A percentile compares a stretch with the other conserved stretches of the same genome.
Evolutionary conservation across 139 green algal species (phyloP).

Genomic region (Marvania coccoides): DNA sequence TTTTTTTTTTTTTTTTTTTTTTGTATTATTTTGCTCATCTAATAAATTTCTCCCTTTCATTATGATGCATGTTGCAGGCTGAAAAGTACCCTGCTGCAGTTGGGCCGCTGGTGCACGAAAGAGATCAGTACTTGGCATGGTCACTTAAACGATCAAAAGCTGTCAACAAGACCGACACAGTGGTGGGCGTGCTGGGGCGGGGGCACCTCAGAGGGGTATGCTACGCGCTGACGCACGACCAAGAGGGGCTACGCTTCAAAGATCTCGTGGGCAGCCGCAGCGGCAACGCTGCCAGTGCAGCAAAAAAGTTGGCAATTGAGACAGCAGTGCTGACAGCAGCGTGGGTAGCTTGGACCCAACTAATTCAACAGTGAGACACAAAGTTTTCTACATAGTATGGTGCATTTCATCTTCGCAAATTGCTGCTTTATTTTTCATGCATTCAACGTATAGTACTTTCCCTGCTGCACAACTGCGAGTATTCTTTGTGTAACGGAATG

Average conservation of each 20-base stretch:
- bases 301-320: background rate
- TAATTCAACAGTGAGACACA: too few relatives aligned
- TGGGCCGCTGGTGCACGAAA: slow-evolving; percentile 47
- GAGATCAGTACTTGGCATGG: slow-evolving; percentile 73
- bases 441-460: too few relatives aligned
- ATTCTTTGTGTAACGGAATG: too few relatives aligned
- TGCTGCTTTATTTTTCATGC: too few relatives aligned
- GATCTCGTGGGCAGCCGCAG: background rate
- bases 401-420: too few relatives aligned
- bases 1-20: too few relatives aligned
- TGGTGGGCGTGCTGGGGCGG: slow-evolving; percentile 71
- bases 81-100: background rate
- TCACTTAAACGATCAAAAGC: slow-evolving; percentile 63
- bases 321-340: background rate
- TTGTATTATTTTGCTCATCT: too few relatives aligned
- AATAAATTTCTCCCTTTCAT: too few relatives aligned
- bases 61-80: too few relatives aligned
- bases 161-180: slow-evolving; percentile 43
- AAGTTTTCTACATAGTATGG: too few relatives aligned
- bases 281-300: background rate
- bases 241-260: background rate
- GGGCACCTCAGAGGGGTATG: slow-evolving; percentile 59
- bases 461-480: too few relatives aligned
- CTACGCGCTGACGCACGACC: slow-evolving; percentile 32
- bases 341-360: background rate